phyloP scores from a whole-genome alignment of 331 rosid species.

The Stylosanthes scabra region DNA sequence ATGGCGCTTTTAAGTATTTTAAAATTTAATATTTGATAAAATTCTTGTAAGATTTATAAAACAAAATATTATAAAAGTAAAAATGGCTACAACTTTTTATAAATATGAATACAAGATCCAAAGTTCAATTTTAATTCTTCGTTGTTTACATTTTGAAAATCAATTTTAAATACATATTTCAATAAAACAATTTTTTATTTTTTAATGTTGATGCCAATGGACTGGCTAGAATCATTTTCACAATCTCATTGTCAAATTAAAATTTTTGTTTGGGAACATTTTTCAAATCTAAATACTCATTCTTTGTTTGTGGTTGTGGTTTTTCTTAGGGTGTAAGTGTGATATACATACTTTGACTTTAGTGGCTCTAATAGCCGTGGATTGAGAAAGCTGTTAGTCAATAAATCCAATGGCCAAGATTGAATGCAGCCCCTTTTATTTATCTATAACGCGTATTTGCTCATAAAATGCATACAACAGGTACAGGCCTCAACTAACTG shows the following conservation, averaged over 20 bases:
- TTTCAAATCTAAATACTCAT: background rate
- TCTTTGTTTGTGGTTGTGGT: background rate
- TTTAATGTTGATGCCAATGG: too few species aligned
- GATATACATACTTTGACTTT: conserved; percentile 22
- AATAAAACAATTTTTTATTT: too few species aligned
- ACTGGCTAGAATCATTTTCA: too few species aligned
- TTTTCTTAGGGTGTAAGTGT: conserved; percentile 1
- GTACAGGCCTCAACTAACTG: background rate
- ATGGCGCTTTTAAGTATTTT: too few species aligned
- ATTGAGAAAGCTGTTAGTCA: background rate
- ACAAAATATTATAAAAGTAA: too few species aligned
- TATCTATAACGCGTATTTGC: conserved; percentile 1
- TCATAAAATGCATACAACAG: background rate
- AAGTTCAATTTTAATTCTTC: too few species aligned
- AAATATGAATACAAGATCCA: too few species aligned
- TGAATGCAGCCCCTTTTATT: background rate
- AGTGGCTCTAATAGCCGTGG: background rate
- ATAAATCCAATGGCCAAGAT: conserved; percentile 20
- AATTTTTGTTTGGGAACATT: background rate
- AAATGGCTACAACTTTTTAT: too few species aligned
- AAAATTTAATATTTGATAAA: too few species aligned
- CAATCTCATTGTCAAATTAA: background rate
- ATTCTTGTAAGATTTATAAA: too few species aligned
- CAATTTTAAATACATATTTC: too few species aligned
- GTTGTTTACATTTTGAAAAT: too few species aligned